A percentile compares a stretch with the other conserved stretches of the same genome.
Evolutionary conservation across 306 rosid species (phyloP).

Genomic region (Trifolium fragiferum): DNA sequence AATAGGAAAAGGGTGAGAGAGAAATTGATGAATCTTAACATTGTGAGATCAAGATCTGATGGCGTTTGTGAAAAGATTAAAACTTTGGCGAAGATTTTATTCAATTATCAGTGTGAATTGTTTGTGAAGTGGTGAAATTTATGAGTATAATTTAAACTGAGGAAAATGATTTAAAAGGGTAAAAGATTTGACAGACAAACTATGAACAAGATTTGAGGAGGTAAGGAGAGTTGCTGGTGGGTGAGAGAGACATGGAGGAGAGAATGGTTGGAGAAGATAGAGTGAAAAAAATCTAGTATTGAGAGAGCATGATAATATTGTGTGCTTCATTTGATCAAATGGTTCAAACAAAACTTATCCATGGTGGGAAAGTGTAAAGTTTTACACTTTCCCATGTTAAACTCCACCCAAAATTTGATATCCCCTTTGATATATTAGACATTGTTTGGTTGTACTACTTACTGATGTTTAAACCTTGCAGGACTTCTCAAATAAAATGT

Average conservation of each 20-base stretch:
- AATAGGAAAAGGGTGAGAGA: conserved; percentile 61
- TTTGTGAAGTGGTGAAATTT: background rate
- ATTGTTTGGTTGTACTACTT: conserved; percentile 46
- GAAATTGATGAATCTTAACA: conserved; percentile 54
- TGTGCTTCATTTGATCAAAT: no score
- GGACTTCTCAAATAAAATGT: conserved; percentile 97
- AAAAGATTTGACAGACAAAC: conserved; percentile 5
- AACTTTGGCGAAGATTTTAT: background rate
- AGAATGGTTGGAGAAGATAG: no score
- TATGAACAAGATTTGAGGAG: background rate
- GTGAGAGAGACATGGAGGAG: no score
- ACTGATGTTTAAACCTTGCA: conserved; percentile 49
- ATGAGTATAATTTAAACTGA: conserved; percentile 20
- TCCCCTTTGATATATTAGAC: no score
- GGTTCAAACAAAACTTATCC: no score
- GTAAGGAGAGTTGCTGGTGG: no score
- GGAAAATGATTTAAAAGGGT: background rate
- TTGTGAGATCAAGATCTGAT: conserved; percentile 59
- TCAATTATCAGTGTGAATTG: background rate
- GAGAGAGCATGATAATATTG: no score
- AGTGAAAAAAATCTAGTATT: no score
- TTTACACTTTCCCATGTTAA: no score
- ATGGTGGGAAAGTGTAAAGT: no score
- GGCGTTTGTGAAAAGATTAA: conserved; percentile 20
- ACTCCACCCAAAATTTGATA: no score